A percentile compares a stretch with the other conserved stretches of the same genome.
Conservation (phyloP, 2,329 filamentous ascomycete genomes). For the Clarireedia sp. region DNA sequence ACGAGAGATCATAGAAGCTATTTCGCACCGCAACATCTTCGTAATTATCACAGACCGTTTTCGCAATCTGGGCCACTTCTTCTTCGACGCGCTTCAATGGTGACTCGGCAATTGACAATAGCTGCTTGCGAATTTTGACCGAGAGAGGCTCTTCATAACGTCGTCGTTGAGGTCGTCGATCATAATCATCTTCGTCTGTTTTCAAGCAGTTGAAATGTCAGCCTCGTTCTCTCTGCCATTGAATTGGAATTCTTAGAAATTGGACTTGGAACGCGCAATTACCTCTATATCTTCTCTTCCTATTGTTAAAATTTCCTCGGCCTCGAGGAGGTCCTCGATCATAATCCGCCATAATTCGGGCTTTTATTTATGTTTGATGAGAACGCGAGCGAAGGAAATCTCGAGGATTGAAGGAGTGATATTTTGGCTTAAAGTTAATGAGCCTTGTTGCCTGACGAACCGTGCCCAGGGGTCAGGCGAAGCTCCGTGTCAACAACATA, state of each 20-base stretch:
- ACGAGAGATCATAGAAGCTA: conserved; percentile 63
- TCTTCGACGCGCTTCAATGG: conserved; percentile 71
- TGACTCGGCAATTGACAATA: conserved; percentile 75
- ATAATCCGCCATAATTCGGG: conserved; percentile 41
- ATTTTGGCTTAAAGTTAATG: background rate
- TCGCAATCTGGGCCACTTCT: conserved; percentile 67
- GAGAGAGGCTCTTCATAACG: conserved; percentile 66
- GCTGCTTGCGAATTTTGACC: conserved; percentile 67
- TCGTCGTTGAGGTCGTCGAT: conserved; percentile 64
- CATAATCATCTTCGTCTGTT: conserved; percentile 68
- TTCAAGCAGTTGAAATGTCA: conserved; percentile 14
- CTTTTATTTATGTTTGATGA: background rate
- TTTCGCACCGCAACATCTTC: conserved; percentile 74
- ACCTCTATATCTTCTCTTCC: conserved; percentile 80
- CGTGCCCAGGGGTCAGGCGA: background rate
- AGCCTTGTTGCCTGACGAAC: background rate
- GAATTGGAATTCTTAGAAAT: background rate
- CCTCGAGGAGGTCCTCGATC: conserved; percentile 30
- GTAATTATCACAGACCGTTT: conserved; percentile 70
- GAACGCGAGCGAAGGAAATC: background rate
- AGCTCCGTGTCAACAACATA: background rate
- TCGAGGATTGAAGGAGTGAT: background rate
- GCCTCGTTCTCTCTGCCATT: conserved; percentile 14
- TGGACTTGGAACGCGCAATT: conserved; percentile 7
- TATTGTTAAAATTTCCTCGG: conserved; percentile 41